Evolutionary conservation across 2,329 filamentous ascomycete species (phyloP).

Genomic region (Elsinoe fawcettii): DNA sequence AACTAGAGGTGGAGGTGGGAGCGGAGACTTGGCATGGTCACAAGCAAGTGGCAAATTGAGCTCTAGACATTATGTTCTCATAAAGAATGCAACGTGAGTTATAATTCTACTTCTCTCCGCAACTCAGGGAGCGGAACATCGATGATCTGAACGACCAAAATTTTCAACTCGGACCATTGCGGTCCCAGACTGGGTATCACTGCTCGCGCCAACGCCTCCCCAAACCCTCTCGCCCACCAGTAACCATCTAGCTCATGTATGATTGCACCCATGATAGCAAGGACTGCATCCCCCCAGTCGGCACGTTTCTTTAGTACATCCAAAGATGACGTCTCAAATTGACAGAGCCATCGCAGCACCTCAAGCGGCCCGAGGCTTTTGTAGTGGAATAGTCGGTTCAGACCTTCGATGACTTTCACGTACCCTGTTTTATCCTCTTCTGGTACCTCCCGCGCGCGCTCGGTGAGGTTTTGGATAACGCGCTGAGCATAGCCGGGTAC

Average conservation of each 20-base stretch:
- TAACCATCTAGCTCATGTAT: not conserved
- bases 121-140: not conserved
- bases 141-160: not conserved
- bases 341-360: not conserved
- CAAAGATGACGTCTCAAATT: not conserved
- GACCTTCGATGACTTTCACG: not conserved
- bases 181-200: not conserved
- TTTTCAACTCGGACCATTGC: conserved; percentile 1
- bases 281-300: not conserved
- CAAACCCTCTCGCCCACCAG: conserved; percentile 1
- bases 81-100: not conserved
- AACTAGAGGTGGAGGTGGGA: not conserved
- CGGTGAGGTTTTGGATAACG: not conserved
- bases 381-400: not conserved
- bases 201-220: not conserved
- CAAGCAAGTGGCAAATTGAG: not conserved
- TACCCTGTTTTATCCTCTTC: not conserved
- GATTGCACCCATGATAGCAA: not conserved
- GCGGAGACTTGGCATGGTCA: not conserved
- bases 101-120: not conserved
- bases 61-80: not conserved
- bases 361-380: not conserved
- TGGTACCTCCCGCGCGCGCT: not conserved
- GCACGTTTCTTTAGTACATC: not conserved
- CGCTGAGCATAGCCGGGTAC: not conserved